phyloP scores from a whole-genome alignment of 768 basidiomycete species.

The Serpula lacrymans region DNA sequence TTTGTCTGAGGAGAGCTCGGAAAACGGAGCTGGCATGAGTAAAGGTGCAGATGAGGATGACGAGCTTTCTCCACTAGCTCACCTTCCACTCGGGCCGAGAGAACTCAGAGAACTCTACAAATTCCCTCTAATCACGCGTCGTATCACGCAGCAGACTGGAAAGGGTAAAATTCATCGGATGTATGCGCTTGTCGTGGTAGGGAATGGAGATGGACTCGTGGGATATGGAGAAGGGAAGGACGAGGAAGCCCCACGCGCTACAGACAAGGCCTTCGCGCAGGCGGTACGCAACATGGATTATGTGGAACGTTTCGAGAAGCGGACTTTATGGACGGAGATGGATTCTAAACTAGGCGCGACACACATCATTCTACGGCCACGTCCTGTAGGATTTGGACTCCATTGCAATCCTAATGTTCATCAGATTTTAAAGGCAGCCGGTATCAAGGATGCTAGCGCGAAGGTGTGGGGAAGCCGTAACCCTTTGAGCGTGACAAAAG shows the following conservation, averaged over 20 bases:
- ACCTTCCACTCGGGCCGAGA: slow-evolving; percentile 11
- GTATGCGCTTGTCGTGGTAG: slow-evolving; percentile 67
- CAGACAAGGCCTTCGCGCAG: slow-evolving; percentile 54
- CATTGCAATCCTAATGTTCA: slow-evolving; percentile 88
- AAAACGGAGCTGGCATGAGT: slow-evolving; percentile 27
- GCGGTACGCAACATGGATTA: slow-evolving; percentile 89
- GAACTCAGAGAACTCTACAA: slow-evolving; percentile 34
- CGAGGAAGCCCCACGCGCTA: slow-evolving; percentile 48
- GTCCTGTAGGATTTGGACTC: slow-evolving; percentile 89
- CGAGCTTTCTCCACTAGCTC: slow-evolving; percentile 11
- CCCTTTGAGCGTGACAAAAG: slow-evolving; percentile 65
- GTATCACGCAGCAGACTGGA: slow-evolving; percentile 85
- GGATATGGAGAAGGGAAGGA: slow-evolving; percentile 84
- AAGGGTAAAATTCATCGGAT: slow-evolving; percentile 82
- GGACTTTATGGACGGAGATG: slow-evolving; percentile 95
- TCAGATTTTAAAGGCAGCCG: slow-evolving; percentile 86
- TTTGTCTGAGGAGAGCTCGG: slow-evolving; percentile 22
- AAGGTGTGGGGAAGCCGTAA: slow-evolving; percentile 95
- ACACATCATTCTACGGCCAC: slow-evolving; percentile 72
- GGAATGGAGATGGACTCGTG: slow-evolving; percentile 80
- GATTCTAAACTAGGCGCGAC: slow-evolving; percentile 82
- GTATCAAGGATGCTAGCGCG: slow-evolving; percentile 91
- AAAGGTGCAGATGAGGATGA: slow-evolving; percentile 14
- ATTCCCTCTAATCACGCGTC: slow-evolving; percentile 42
- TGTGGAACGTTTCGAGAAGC: slow-evolving; percentile 89